Conservation (phyloP, 2,329 filamentous ascomycete species). For the Periglandula ipomoeae region DNA sequence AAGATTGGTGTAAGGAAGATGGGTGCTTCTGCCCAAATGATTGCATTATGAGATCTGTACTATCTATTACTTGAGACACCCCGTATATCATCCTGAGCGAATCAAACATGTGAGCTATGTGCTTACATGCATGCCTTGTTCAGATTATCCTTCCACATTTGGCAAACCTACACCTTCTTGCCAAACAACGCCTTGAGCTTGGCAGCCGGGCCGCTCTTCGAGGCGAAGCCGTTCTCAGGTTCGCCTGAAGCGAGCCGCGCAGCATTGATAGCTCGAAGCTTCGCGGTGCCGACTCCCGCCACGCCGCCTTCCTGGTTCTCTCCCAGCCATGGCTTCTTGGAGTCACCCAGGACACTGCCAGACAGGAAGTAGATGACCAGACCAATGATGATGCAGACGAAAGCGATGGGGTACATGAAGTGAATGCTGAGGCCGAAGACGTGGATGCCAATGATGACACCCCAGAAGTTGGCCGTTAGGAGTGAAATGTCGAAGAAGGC, state of each 20-base stretch:
- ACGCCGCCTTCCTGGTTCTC: conserved; percentile 75
- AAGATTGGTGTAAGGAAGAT: no score
- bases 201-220: background rate
- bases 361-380: conserved; percentile 82
- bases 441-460: conserved; percentile 80
- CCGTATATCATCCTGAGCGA: background rate
- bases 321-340: conserved; percentile 91
- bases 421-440: conserved; percentile 76
- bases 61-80: no score
- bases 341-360: conserved; percentile 74
- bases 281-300: conserved; percentile 76
- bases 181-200: conserved; percentile 3
- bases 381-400: conserved; percentile 82
- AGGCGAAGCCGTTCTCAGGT: conserved; percentile 16
- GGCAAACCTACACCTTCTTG: background rate
- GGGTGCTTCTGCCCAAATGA: no score
- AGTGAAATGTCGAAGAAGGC: conserved; percentile 96
- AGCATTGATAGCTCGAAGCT: conserved; percentile 58
- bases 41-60: no score
- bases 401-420: conserved; percentile 91
- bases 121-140: background rate
- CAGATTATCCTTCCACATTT: background rate
- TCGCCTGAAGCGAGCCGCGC: conserved; percentile 33
- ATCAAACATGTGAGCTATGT: background rate
- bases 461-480: conserved; percentile 95